Conservation (phyloP, 164 flowering plant species). For the Hamamelis virginiana region DNA sequence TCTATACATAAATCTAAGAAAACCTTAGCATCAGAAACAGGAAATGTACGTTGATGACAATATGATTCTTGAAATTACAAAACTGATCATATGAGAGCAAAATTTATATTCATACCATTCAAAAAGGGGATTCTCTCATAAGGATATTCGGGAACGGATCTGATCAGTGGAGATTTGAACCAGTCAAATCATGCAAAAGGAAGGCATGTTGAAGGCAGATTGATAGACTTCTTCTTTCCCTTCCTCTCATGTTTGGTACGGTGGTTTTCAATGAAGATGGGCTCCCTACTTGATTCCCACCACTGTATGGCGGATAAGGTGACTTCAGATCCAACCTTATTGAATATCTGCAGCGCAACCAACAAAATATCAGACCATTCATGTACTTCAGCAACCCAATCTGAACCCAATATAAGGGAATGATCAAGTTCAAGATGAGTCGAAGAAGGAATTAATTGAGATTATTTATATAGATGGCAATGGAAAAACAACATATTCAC, state of each 20-base stretch:
- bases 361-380: not conserved
- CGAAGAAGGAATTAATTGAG: not conserved
- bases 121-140: not conserved
- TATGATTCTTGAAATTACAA: conserved; percentile 16
- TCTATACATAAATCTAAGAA: not conserved
- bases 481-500: not conserved
- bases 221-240: not conserved
- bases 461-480: not conserved
- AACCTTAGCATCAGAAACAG: not conserved
- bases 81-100: conserved; percentile 14
- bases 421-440: not conserved
- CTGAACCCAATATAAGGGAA: not conserved
- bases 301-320: not conserved
- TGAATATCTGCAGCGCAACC: conserved; percentile 15
- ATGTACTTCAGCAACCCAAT: not conserved
- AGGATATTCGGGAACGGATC: not conserved
- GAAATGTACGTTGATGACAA: not conserved
- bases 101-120: conserved; percentile 4
- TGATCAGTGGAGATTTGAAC: not conserved
- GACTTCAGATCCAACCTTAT: not conserved
- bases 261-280: not conserved
- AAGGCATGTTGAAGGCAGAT: not conserved
- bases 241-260: not conserved
- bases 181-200: conserved; percentile 3
- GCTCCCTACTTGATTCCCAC: not conserved